Conservation (phyloP, 257 asterid genomes). For the Scutellaria baicalensis region DNA sequence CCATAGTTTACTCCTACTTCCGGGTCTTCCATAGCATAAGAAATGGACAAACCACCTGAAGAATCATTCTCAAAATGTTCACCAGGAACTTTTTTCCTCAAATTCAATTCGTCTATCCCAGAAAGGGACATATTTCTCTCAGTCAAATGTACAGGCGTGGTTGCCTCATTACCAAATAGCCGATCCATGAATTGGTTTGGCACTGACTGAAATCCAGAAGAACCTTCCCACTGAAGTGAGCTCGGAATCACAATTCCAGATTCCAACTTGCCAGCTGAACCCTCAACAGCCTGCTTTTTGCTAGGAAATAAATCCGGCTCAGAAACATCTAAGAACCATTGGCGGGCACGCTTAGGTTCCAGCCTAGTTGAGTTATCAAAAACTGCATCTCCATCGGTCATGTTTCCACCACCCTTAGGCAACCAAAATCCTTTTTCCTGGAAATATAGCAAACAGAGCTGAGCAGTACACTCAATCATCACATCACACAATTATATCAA, state of each 20-base stretch:
- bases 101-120: conserved; percentile 29
- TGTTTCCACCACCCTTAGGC: conserved; percentile 56
- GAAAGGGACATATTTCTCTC: conserved; percentile 34
- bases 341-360: conserved; percentile 60
- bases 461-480: not conserved
- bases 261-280: conserved; percentile 39
- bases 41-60: conserved; percentile 65
- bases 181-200: conserved; percentile 61
- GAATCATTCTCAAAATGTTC: conserved; percentile 48
- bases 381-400: conserved; percentile 46
- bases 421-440: conserved; percentile 80
- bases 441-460: conserved; percentile 21
- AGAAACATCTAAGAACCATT: conserved; percentile 52
- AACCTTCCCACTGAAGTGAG: conserved; percentile 60
- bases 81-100: conserved; percentile 23
- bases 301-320: conserved; percentile 59
- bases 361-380: conserved; percentile 52
- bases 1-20: conserved; percentile 47
- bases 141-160: conserved; percentile 23
- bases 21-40: conserved; percentile 57
- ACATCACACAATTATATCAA: not conserved
- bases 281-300: conserved; percentile 63
- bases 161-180: conserved; percentile 50
- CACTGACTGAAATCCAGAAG: conserved; percentile 49
- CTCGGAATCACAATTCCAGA: conserved; percentile 32